These are phyloP conservation scores for Gyrodon lividus DNA, from an alignment of 768 basidiomycete genomes.

Conservation along the genomic window DNA sequence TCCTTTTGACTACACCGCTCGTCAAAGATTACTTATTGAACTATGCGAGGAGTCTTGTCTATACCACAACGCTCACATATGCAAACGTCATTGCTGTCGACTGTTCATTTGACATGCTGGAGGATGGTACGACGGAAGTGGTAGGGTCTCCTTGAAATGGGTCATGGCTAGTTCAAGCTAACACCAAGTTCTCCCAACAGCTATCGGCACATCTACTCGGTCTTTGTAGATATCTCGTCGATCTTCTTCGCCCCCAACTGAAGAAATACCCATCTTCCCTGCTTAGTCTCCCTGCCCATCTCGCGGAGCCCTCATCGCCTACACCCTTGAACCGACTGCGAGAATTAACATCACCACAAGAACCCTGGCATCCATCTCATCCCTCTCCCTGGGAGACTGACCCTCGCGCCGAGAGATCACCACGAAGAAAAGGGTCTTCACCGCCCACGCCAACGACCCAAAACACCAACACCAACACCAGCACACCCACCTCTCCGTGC, in stretches of 20 bases:
- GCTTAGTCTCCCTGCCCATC: slow-evolving; percentile 26
- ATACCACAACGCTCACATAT: slow-evolving; percentile 82
- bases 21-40: slow-evolving; percentile 86
- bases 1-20: slow-evolving; percentile 67
- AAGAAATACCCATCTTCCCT: slow-evolving; percentile 25
- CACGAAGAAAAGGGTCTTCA: background rate
- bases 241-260: slow-evolving; percentile 31
- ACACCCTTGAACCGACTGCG: background rate
- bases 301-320: background rate
- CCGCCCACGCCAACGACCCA: background rate
- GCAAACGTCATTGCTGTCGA: slow-evolving; percentile 74
- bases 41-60: slow-evolving; percentile 88
- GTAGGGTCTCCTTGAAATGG: slow-evolving; percentile 27
- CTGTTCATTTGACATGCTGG: slow-evolving; percentile 78
- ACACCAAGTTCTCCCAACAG: slow-evolving; percentile 28
- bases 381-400: slow-evolving; percentile 9
- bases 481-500: background rate
- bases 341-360: background rate
- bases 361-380: background rate
- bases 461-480: background rate
- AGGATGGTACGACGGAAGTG: slow-evolving; percentile 59
- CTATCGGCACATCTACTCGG: slow-evolving; percentile 26
- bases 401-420: background rate
- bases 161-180: slow-evolving; percentile 16
- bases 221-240: slow-evolving; percentile 32